Conservation (phyloP, 768 basidiomycete genomes). For the Termitomyces sp. region DNA sequence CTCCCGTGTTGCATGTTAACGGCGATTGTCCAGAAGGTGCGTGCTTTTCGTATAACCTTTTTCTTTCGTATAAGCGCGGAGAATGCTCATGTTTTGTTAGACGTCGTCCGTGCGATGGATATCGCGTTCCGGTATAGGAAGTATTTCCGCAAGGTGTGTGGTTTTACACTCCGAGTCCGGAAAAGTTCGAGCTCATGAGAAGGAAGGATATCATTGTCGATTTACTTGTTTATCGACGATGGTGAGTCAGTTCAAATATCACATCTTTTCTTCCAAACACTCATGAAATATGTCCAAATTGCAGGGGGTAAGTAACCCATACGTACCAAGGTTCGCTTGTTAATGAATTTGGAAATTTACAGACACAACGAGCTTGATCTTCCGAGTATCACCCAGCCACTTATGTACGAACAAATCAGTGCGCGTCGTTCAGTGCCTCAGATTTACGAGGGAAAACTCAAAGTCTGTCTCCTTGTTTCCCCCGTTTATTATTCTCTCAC, state of each 20-base stretch:
- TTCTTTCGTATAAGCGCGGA: neutral
- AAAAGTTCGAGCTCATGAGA: neutral
- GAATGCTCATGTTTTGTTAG: slow-evolving; percentile 24
- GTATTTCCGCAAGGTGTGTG: slow-evolving; percentile 67
- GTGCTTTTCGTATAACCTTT: neutral
- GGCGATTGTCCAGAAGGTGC: slow-evolving; percentile 84
- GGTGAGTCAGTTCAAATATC: slow-evolving; percentile 32
- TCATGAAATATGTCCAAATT: neutral
- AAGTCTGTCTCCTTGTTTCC: slow-evolving; percentile 36
- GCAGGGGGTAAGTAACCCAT: slow-evolving; percentile 33
- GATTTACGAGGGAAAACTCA: slow-evolving; percentile 74
- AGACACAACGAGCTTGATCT: slow-evolving; percentile 90
- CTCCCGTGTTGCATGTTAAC: slow-evolving; percentile 86
- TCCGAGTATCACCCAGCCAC: slow-evolving; percentile 80
- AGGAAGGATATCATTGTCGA: slow-evolving; percentile 79
- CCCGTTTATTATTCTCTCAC: neutral
- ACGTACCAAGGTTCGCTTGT: neutral
- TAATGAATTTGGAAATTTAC: neutral
- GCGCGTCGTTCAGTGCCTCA: slow-evolving; percentile 71
- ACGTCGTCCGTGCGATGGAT: slow-evolving; percentile 80
- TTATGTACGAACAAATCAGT: slow-evolving; percentile 88
- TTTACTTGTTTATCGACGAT: slow-evolving; percentile 82
- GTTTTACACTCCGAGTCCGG: neutral
- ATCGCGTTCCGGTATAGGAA: slow-evolving; percentile 86
- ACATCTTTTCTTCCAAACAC: neutral